These are phyloP conservation scores for Erysimum cheiranthoides DNA, from an alignment of 345 rosid species.

Conservation along the genomic window DNA sequence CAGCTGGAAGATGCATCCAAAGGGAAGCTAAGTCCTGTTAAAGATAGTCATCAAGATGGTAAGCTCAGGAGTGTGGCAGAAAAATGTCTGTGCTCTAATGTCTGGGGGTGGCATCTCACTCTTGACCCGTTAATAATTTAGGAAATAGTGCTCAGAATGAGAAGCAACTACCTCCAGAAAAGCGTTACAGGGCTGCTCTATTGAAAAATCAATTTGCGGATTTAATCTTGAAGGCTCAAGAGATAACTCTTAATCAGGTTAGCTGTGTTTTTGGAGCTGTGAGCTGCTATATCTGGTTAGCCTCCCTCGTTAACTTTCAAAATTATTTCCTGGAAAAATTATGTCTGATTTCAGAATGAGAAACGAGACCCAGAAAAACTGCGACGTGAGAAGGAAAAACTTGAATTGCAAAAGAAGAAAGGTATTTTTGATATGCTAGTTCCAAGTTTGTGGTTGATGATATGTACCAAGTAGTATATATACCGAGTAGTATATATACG, in stretches of 20 bases:
- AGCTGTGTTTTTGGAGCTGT: constrained; percentile 17
- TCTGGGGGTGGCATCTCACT: constrained; percentile 63
- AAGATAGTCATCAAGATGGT: constrained; percentile 69
- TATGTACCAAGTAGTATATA: not conserved
- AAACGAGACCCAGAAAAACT: constrained; percentile 75
- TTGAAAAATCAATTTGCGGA: constrained; percentile 83
- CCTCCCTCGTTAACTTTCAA: not conserved
- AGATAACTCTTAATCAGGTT: constrained; percentile 81
- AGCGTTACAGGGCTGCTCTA: constrained; percentile 83
- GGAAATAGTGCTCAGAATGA: constrained; percentile 80
- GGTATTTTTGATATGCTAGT: constrained; percentile 50
- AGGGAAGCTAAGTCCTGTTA: constrained; percentile 48
- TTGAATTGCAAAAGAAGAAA: constrained; percentile 76
- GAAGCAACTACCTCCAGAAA: constrained; percentile 87
- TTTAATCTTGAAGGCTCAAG: constrained; percentile 78
- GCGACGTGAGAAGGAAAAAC: constrained; percentile 71
- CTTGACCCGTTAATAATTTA: constrained; percentile 58
- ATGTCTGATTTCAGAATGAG: constrained; percentile 58
- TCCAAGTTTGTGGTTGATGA: constrained; percentile 4
- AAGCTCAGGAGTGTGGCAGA: constrained; percentile 55
- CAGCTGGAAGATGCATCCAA: constrained; percentile 51
- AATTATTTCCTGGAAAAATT: not conserved
- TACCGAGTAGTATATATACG: not conserved
- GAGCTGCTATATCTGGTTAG: constrained; percentile 11
- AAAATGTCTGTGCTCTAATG: constrained; percentile 53